Conservation (phyloP, 2,329 filamentous ascomycete species). For the Phyllosticta paracitricarpa region DNA sequence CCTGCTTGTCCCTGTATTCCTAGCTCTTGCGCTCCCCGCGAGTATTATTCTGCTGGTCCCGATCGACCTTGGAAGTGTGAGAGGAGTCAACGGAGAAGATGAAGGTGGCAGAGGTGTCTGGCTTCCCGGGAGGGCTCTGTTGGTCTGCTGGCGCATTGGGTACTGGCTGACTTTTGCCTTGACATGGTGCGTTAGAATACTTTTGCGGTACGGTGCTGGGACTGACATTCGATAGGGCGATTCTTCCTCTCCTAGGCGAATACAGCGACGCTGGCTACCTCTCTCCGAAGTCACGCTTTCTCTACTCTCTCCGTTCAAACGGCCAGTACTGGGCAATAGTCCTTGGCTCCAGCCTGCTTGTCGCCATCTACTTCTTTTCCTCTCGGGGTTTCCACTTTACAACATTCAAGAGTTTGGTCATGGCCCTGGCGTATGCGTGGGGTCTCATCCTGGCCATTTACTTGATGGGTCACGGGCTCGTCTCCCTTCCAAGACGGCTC, state of each 20-base stretch:
- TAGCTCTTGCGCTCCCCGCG: slow-evolving; percentile 86
- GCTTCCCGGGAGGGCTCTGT: slow-evolving; percentile 66
- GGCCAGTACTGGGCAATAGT: slow-evolving; percentile 80
- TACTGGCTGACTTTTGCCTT: slow-evolving; percentile 96
- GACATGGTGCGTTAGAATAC: slow-evolving; percentile 59
- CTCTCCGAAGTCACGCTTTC: slow-evolving; percentile 67
- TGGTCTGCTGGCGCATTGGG: slow-evolving; percentile 86
- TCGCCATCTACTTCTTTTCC: slow-evolving; percentile 73
- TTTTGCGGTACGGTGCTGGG: background rate
- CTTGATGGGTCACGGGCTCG: slow-evolving; percentile 93
- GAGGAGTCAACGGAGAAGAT: slow-evolving; percentile 53
- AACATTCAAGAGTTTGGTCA: slow-evolving; percentile 72
- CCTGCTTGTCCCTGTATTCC: slow-evolving; percentile 84
- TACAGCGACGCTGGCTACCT: slow-evolving; percentile 92
- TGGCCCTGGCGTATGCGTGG: slow-evolving; percentile 94
- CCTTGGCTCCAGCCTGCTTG: slow-evolving; percentile 58
- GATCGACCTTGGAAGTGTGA: slow-evolving; percentile 86
- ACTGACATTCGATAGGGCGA: slow-evolving; percentile 49
- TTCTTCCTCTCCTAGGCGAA: slow-evolving; percentile 86
- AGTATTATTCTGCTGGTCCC: slow-evolving; percentile 88
- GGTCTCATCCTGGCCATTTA: slow-evolving; percentile 87
- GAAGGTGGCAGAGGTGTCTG: slow-evolving; percentile 70
- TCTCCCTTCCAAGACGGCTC: slow-evolving; percentile 75
- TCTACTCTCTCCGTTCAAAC: slow-evolving; percentile 81
- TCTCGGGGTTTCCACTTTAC: slow-evolving; percentile 62